A percentile compares a stretch with the other conserved stretches of the same genome.
Evolutionary conservation across 371 early-diverging fungal species (phyloP).

Genomic region (Sporodiniella umbellata): DNA sequence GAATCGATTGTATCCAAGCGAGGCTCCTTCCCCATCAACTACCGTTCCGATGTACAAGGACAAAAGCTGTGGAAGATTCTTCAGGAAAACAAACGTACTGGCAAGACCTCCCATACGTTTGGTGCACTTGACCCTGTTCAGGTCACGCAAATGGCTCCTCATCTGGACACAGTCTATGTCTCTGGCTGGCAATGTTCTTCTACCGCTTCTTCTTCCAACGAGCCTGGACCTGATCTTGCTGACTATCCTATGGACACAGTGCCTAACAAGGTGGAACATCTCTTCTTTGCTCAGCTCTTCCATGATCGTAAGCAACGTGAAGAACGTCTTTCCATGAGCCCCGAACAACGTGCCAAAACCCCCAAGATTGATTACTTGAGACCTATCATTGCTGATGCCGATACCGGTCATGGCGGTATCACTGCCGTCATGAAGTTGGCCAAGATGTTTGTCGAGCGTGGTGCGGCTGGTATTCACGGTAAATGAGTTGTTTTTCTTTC

Average conservation of each 20-base stretch:
- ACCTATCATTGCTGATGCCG: slow-evolving; percentile 97
- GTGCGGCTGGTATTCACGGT: slow-evolving; percentile 89
- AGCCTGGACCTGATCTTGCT: slow-evolving; percentile 98
- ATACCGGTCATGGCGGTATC: slow-evolving; percentile 96
- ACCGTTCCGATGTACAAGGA: slow-evolving; percentile 84
- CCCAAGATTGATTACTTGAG: slow-evolving; percentile 89
- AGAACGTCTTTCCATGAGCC: slow-evolving; percentile 71
- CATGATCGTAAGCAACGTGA: slow-evolving; percentile 97
- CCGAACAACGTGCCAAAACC: slow-evolving; percentile 66
- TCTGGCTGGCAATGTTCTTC: slow-evolving; percentile 98
- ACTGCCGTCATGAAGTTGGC: slow-evolving; percentile 91
- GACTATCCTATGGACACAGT: slow-evolving; percentile 99
- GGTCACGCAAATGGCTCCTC: slow-evolving; percentile 96
- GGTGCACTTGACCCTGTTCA: slow-evolving; percentile 94
- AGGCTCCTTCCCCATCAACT: slow-evolving; percentile 73
- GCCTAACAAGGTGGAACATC: slow-evolving; percentile 98
- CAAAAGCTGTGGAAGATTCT: slow-evolving; percentile 92
- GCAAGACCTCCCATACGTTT: slow-evolving; percentile 90
- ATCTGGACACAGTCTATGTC: slow-evolving; percentile 96
- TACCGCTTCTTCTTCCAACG: slow-evolving; percentile 95
- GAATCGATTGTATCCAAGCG: slow-evolving; percentile 89
- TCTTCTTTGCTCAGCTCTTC: slow-evolving; percentile 96
- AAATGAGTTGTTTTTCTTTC: slow-evolving; percentile 6
- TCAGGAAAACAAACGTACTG: slow-evolving; percentile 70
- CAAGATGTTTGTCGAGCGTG: slow-evolving; percentile 94